These are phyloP conservation scores for Suhomyces guaymorum DNA, from an alignment of 1,139 yeast genomes.

Conservation along the genomic window DNA sequence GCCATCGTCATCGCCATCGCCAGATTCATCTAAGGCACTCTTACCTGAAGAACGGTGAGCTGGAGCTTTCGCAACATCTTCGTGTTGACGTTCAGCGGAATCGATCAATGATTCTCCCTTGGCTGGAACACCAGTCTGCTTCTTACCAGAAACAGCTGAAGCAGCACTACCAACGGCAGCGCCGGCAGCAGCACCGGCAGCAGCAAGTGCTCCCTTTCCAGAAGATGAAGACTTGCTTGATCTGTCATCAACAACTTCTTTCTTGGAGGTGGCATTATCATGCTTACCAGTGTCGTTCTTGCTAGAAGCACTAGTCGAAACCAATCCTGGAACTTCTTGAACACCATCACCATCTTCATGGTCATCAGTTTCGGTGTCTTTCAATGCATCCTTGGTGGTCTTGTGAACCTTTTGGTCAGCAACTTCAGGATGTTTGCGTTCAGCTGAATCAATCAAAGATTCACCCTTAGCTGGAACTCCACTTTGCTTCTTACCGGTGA, in stretches of 20 bases:
- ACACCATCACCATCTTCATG: too few species aligned
- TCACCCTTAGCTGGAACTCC: constrained; percentile 16
- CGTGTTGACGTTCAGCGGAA: constrained; percentile 24
- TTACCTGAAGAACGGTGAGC: too few species aligned
- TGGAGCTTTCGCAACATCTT: constrained; percentile 24
- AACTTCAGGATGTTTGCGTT: constrained; percentile 24
- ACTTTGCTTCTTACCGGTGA: background rate
- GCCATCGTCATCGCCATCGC: constrained; percentile 5
- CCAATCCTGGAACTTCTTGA: too few species aligned
- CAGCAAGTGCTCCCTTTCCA: too few species aligned
- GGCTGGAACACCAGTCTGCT: constrained; percentile 7
- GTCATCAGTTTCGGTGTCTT: too few species aligned
- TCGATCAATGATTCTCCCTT: constrained; percentile 24
- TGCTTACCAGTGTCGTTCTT: too few species aligned
- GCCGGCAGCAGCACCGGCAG: too few species aligned
- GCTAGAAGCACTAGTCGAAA: too few species aligned
- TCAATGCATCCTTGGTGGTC: constrained; percentile 6
- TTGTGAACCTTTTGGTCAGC: constrained; percentile 23
- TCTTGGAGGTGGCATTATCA: too few species aligned
- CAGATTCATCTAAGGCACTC: too few species aligned
- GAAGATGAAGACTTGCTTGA: too few species aligned
- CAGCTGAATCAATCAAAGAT: constrained; percentile 27
- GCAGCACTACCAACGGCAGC: constrained; percentile 16
- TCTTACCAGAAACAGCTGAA: constrained; percentile 11
- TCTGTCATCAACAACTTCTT: too few species aligned